Evolutionary conservation across 345 rosid species (phyloP), one percentile per base, ranked within the genome.

Genomic region (Salix koriyanagi): DNA sequence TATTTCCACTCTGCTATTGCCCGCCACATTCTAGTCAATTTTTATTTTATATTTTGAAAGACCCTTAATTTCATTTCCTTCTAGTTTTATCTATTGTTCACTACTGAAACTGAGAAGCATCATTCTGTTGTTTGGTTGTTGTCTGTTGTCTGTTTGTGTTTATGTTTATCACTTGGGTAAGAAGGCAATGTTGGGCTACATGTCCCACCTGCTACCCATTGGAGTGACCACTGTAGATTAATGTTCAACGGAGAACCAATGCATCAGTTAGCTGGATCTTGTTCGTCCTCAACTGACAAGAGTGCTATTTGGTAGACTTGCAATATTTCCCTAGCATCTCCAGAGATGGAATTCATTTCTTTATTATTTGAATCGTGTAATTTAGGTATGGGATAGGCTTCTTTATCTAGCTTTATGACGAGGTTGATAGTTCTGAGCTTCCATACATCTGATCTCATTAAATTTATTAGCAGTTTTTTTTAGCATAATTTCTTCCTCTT

Each of bases 161-260:
- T 80, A 52, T 80, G 83, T 66, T 66, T 70, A 71, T 75, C 76
- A 69, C 64, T 75, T 67, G 79, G 79, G 83, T 80, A 75, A 80
- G 83, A 80, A 80, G 83, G 79, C 83, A 80, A 80, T 80, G 69
- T 75, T 80, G 83, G 79, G 76, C 76, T 37, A 65, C 79, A 75
- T 80, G 76, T 80, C 76, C 79, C 76, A 71, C 73, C 65, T 66
- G 76, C 69, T 75, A 80, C 83, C 79, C 74, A 65, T 75, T 2
- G 76, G 79, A 67, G 73, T 65, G 79, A 62, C 76, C 52, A 23
- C 72, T 67, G 76, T 80, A 66, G 79, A 80, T 65, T 71, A 65
- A 58, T 75, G 79, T 75, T 72, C 75, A 71, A 80, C 30, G 70
- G 83, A 65, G 73, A 70, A 66, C 48, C 72, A 71, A 68, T 71